phyloP scores from a whole-genome alignment of 1,284 basidiomycete genomes.

The Heterobasidion irregulare region DNA sequence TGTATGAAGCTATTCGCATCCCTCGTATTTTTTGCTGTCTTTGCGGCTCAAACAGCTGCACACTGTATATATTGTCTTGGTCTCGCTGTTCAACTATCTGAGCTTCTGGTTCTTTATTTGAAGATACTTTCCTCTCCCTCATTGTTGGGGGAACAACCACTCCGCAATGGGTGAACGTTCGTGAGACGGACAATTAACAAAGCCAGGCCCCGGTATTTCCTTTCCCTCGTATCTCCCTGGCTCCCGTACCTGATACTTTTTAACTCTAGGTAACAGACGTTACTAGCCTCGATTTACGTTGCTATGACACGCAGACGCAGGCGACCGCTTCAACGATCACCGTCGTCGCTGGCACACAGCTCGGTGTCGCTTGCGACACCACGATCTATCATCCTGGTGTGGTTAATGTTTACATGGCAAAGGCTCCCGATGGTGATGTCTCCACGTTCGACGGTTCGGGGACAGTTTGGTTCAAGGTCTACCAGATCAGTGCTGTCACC shows the following conservation, averaged over 20 bases:
- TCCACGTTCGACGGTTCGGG: conserved; percentile 15
- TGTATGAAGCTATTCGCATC: not conserved
- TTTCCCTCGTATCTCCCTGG: not conserved
- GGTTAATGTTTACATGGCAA: conserved; percentile 21
- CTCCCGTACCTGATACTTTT: too few relatives aligned
- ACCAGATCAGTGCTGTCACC: conserved; percentile 30
- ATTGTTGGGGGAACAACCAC: conserved; percentile 28
- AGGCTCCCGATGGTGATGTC: conserved; percentile 17
- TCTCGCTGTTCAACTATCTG: not conserved
- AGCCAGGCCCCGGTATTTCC: conserved; percentile 26
- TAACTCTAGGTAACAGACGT: conserved; percentile 22
- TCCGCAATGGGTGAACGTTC: conserved; percentile 30
- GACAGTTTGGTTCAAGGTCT: conserved; percentile 24
- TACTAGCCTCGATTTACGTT: conserved; percentile 28
- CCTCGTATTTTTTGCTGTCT: not conserved
- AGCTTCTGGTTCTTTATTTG: not conserved
- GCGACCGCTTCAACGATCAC: conserved; percentile 20
- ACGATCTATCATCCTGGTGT: conserved; percentile 21
- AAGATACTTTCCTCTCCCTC: conserved; percentile 34
- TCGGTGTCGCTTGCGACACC: conserved; percentile 18
- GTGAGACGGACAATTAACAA: conserved; percentile 37
- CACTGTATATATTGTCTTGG: not conserved
- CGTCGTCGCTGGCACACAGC: conserved; percentile 20
- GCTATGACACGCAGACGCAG: conserved; percentile 27
- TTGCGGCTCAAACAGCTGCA: conserved; percentile 1